Percentiles rank a stretch among this genome's conserved stretches.
These are phyloP conservation scores for Ascochyta viciae-villosae DNA, from an alignment of 2,329 filamentous ascomycete species.

Conservation along the genomic window DNA sequence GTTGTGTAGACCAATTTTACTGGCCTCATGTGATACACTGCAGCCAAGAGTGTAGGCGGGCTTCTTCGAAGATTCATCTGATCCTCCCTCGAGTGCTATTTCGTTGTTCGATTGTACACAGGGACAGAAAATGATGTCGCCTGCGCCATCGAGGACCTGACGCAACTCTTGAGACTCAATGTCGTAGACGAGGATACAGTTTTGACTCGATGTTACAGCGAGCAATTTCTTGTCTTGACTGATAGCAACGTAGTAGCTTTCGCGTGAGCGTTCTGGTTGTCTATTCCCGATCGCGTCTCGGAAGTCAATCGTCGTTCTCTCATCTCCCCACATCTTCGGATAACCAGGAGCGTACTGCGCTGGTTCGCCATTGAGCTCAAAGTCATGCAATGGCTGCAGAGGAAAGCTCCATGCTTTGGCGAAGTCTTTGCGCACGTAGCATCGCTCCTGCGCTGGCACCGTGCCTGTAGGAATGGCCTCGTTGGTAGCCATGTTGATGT, in stretches of 20 bases:
- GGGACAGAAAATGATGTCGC: slow-evolving; percentile 26
- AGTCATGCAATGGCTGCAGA: slow-evolving; percentile 21
- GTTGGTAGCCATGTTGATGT: neutral
- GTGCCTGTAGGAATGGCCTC: neutral
- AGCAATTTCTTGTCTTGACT: slow-evolving; percentile 34
- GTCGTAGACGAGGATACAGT: slow-evolving; percentile 31
- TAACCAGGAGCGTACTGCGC: slow-evolving; percentile 27
- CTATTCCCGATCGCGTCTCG: slow-evolving; percentile 1
- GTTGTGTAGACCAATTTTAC: neutral
- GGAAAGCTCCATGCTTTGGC: slow-evolving; percentile 23
- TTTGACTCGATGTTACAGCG: slow-evolving; percentile 26
- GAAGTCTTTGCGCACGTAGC: slow-evolving; percentile 17
- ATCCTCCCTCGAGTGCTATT: neutral
- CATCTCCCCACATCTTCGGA: slow-evolving; percentile 25
- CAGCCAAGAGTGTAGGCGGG: slow-evolving; percentile 34
- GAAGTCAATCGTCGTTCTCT: slow-evolving; percentile 19
- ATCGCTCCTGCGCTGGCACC: neutral
- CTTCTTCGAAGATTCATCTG: neutral
- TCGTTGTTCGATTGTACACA: neutral
- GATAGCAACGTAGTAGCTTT: slow-evolving; percentile 21
- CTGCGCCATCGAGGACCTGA: slow-evolving; percentile 33
- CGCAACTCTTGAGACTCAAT: slow-evolving; percentile 30
- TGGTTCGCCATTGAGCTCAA: slow-evolving; percentile 17
- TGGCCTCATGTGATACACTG: slow-evolving; percentile 11
- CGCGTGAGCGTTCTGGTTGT: neutral